A percentile compares a stretch with the other conserved stretches of the same genome.
These are phyloP conservation scores for Hypoxylon lienhwacheense DNA, from an alignment of 495 filamentous ascomycete species.

Conservation along the genomic window DNA sequence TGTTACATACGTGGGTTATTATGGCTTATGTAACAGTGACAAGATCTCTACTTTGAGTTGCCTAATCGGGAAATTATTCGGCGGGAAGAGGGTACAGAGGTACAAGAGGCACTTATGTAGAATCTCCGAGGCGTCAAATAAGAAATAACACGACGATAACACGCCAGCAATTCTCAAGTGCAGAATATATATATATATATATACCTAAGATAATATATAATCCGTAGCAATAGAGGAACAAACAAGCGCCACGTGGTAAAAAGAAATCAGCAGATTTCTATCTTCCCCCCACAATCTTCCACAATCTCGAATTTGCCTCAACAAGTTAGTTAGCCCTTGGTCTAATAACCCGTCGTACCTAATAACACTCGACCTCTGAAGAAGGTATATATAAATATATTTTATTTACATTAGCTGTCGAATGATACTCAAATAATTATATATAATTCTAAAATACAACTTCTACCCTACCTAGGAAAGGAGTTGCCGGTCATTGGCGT, in stretches of 20 bases:
- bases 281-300: no score
- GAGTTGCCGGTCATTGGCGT: no score
- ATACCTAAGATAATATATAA: constrained; percentile 2
- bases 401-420: no score
- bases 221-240: constrained; percentile 14
- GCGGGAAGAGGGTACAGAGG: no score
- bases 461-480: no score
- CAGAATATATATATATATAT: neutral
- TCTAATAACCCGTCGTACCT: neutral
- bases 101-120: no score
- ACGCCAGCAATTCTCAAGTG: neutral
- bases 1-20: no score
- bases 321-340: constrained; percentile 7
- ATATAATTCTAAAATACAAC: no score
- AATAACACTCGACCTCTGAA: neutral
- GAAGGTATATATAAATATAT: no score
- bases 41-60: constrained; percentile 24
- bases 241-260: constrained; percentile 27
- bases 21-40: neutral
- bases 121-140: no score
- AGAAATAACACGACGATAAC: no score
- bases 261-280: constrained; percentile 14
- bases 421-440: no score
- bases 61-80: constrained; percentile 18
- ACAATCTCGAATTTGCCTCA: constrained; percentile 25